Percentiles rank a stretch among this genome's conserved stretches.
Conservation (phyloP, 495 filamentous ascomycete genomes). For the Xanthoparmelia taractica region DNA sequence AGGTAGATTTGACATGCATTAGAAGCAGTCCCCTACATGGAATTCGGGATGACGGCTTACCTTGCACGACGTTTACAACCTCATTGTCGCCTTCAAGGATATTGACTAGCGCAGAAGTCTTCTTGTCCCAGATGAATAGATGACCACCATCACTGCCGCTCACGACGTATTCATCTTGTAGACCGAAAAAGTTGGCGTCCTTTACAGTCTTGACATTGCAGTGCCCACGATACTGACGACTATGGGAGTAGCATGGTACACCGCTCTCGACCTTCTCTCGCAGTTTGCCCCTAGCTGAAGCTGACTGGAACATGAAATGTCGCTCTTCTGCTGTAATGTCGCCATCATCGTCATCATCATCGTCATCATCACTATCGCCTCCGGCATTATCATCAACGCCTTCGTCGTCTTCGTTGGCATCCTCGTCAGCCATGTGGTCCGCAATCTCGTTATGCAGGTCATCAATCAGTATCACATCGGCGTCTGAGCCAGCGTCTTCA, state of each 20-base stretch:
- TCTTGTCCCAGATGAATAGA: conserved; percentile 64
- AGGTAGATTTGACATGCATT: conserved; percentile 5
- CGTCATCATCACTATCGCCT: conserved; percentile 31
- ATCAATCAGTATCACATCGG: conserved; percentile 23
- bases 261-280: conserved; percentile 45
- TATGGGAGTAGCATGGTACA: conserved; percentile 52
- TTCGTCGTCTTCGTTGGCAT: conserved; percentile 30
- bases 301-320: conserved; percentile 33
- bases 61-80: conserved; percentile 66
- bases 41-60: conserved; percentile 28
- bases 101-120: conserved; percentile 55
- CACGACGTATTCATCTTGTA: conserved; percentile 68
- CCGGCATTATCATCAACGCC: conserved; percentile 33
- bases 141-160: conserved; percentile 63
- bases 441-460: conserved; percentile 31
- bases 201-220: conserved; percentile 71
- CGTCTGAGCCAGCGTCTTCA: conserved; percentile 25
- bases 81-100: conserved; percentile 66
- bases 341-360: conserved; percentile 31
- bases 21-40: background rate
- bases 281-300: conserved; percentile 33
- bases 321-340: conserved; percentile 27
- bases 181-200: conserved; percentile 65
- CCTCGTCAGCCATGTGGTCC: conserved; percentile 31
- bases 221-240: conserved; percentile 54